Conservation (phyloP, 768 basidiomycete species). For the Psilocybe tampanensis region DNA sequence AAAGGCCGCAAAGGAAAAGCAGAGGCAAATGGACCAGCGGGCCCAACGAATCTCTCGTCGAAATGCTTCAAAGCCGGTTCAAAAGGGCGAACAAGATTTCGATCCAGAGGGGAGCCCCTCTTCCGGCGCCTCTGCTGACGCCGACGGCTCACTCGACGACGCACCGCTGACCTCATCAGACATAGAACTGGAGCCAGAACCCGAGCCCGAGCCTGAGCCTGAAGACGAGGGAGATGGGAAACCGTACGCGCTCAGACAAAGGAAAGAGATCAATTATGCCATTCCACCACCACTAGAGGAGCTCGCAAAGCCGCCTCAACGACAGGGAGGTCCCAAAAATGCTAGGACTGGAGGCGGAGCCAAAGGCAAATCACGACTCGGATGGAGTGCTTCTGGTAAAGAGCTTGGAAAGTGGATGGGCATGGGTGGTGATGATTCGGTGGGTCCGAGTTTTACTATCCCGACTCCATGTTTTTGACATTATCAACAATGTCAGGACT, state of each 20-base stretch:
- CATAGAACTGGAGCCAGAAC: slow-evolving; percentile 43
- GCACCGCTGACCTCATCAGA: slow-evolving; percentile 49
- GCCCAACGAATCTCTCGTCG: slow-evolving; percentile 30
- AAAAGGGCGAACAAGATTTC: slow-evolving; percentile 45
- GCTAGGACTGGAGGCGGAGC: slow-evolving; percentile 34
- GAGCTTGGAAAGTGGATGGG: slow-evolving; percentile 82
- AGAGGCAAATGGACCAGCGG: slow-evolving; percentile 24
- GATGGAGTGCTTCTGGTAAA: slow-evolving; percentile 81
- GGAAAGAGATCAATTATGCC: slow-evolving; percentile 75
- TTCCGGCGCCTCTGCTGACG: slow-evolving; percentile 52
- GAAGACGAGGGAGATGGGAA: slow-evolving; percentile 56
- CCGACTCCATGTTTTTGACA: neutral
- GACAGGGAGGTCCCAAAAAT: slow-evolving; percentile 31
- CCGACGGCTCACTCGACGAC: slow-evolving; percentile 62
- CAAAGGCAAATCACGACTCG: slow-evolving; percentile 45
- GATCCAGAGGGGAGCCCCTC: slow-evolving; percentile 42
- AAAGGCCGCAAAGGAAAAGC: slow-evolving; percentile 9
- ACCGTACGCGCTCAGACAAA: slow-evolving; percentile 67
- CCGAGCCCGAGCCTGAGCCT: slow-evolving; percentile 45
- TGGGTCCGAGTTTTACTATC: slow-evolving; percentile 25
- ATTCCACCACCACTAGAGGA: slow-evolving; percentile 84
- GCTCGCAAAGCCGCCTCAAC: slow-evolving; percentile 48
- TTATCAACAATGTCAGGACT: slow-evolving; percentile 53
- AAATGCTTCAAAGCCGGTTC: slow-evolving; percentile 25
- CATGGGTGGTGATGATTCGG: slow-evolving; percentile 72